phyloP scores from a whole-genome alignment of 2,329 filamentous ascomycete species.

The Colletotrichum tanaceti region DNA sequence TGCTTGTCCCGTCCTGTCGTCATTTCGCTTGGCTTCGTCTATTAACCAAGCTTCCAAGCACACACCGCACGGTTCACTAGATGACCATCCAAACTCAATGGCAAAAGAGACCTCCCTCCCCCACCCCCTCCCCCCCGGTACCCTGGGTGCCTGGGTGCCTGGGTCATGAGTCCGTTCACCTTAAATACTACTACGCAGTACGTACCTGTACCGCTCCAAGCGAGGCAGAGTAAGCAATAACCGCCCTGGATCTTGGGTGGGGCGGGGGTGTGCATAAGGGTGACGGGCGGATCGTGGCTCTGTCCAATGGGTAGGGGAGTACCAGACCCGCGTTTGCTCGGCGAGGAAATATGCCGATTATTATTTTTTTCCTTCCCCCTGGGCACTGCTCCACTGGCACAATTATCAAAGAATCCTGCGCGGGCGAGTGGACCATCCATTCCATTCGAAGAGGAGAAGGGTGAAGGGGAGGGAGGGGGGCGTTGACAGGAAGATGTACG shows the following conservation, averaged over 20 bases:
- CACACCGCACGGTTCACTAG: no score
- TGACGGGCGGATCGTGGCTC: background rate
- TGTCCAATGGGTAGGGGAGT: background rate
- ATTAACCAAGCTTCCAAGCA: background rate
- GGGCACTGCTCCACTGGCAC: background rate
- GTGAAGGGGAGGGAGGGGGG: background rate
- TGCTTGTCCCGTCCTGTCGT: background rate
- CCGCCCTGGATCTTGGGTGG: conserved; percentile 8
- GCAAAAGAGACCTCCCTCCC: background rate
- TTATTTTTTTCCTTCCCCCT: no score
- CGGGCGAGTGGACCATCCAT: background rate
- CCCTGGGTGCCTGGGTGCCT: no score
- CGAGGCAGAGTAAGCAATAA: conserved; percentile 15
- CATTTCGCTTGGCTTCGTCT: conserved; percentile 6
- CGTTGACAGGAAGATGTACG: background rate
- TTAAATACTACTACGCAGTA: no score
- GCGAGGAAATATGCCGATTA: background rate
- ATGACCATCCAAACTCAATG: background rate
- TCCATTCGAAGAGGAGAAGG: no score
- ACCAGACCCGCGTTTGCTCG: background rate
- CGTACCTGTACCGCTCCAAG: no score
- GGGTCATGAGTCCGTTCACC: conserved; percentile 9
- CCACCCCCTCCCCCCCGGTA: no score
- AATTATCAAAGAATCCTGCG: background rate
- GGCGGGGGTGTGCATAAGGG: background rate